Evolutionary conservation across 176 grass and related monocot genomes (phyloP), one percentile per base, ranked within the genome.

Genomic region (Ananas comosus): DNA sequence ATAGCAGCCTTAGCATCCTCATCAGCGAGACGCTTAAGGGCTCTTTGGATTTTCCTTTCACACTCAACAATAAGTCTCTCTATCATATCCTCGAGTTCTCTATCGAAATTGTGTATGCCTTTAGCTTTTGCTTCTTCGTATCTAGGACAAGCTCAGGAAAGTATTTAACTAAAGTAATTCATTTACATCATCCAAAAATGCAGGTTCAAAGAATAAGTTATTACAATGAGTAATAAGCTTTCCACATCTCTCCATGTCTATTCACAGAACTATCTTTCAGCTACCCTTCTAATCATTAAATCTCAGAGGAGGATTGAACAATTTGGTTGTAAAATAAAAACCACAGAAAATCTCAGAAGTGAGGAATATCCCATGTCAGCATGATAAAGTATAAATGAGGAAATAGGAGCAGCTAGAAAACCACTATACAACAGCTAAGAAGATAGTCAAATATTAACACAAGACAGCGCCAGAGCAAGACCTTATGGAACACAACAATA

Each of bases 41-140:
- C 89, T 77, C 94, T 89, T 64, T 93, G 86, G 71, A 97, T 97
- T 80, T 97, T 97, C 75, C 94, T 87, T 87, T 97, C 89, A 0
- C 94, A 97, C 75, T 97, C 94, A 63, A 80, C 89, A 86, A 97
- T 97, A 22, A 92, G 56, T 80, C 89, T 85, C 83, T 97, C 89
- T 69, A 97, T 93, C 67, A 81, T 88, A 67, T 97, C 86, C 86
- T 90, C 87, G 48, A 92, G 77, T 82, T 92, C 89, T 68, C 72
- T 74, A 52, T 93, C 89, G 73, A 85, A 97, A 69, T 97, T 97
- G 73, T 93, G 83, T 23, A 47, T 72, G 83, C 86, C 94, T 74
- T 85, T 97, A 48, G 77, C 74, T 82, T 90, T 93, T 49, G 89
- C 87, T 76, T 90, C 89, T 82, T 97, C 89, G 53, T 97, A 97